Conservation (phyloP, 441 rosid species). For the Biscutella auriculata region DNA sequence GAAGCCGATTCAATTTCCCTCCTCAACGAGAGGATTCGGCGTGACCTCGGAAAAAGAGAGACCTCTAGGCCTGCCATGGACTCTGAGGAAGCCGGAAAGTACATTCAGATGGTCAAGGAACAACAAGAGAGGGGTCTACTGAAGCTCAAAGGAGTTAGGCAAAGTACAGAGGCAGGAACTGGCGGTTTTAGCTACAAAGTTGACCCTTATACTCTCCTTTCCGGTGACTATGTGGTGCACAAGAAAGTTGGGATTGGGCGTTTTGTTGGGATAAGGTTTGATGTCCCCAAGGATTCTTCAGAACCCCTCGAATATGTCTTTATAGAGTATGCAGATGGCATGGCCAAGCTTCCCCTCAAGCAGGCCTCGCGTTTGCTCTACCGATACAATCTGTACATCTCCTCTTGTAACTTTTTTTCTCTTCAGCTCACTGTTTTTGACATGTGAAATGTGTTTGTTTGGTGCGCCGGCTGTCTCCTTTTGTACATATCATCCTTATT, state of each 20-base stretch:
- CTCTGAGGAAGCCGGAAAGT: conserved; percentile 75
- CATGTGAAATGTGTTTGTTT: background rate
- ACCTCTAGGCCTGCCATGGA: conserved; percentile 47
- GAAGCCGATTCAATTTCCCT: conserved; percentile 52
- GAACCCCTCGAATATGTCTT: conserved; percentile 72
- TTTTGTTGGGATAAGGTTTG: conserved; percentile 75
- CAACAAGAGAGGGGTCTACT: conserved; percentile 88
- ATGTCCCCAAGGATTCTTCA: conserved; percentile 45
- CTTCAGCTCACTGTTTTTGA: background rate
- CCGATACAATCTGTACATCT: conserved; percentile 75
- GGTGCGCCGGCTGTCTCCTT: background rate
- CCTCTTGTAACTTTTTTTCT: background rate
- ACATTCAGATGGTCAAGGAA: conserved; percentile 66
- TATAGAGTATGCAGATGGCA: conserved; percentile 88
- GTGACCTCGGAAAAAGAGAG: conserved; percentile 56
- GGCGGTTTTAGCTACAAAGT: conserved; percentile 62
- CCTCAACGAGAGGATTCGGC: conserved; percentile 70
- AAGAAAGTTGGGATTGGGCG: conserved; percentile 91
- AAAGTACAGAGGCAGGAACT: conserved; percentile 17
- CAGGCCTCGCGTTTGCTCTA: conserved; percentile 89
- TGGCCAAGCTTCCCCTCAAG: conserved; percentile 96
- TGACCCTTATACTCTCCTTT: conserved; percentile 59
- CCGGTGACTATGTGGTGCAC: conserved; percentile 92
- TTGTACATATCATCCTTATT: background rate
- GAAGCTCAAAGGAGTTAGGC: conserved; percentile 68